A percentile compares a stretch with the other conserved stretches of the same genome.
Conservation (phyloP, 2,329 filamentous ascomycete genomes). For the Volutella citrinella region DNA sequence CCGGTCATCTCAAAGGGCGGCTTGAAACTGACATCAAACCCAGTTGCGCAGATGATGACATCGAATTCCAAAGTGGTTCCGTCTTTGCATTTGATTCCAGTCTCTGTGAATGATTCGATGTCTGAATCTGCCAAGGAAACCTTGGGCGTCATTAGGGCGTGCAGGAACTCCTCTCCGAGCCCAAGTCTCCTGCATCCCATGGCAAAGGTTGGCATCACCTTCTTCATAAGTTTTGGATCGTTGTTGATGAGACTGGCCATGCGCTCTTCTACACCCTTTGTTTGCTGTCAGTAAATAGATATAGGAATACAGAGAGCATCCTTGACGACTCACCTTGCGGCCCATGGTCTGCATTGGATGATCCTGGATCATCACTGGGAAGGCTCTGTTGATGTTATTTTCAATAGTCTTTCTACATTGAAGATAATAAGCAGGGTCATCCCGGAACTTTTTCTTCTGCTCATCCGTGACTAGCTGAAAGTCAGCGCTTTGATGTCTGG, state of each 20-base stretch:
- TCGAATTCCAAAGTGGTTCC: slow-evolving; percentile 12
- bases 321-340: not conserved
- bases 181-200: slow-evolving; percentile 41
- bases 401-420: slow-evolving; percentile 5
- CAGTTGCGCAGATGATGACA: slow-evolving; percentile 11
- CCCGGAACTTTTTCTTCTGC: slow-evolving; percentile 3
- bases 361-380: slow-evolving; percentile 4
- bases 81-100: slow-evolving; percentile 8
- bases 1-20: slow-evolving; percentile 24
- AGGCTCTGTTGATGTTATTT: slow-evolving; percentile 8
- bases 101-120: slow-evolving; percentile 9
- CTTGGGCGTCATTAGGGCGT: slow-evolving; percentile 21
- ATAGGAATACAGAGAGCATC: not conserved
- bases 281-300: not conserved
- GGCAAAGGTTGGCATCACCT: slow-evolving; percentile 37
- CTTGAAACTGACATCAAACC: slow-evolving; percentile 25
- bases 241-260: slow-evolving; percentile 8
- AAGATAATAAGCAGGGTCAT: slow-evolving; percentile 6
- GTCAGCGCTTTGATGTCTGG: fast-evolving
- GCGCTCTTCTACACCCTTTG: slow-evolving; percentile 5
- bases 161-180: slow-evolving; percentile 41
- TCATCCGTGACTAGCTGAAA: slow-evolving; percentile 3
- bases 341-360: slow-evolving; percentile 7
- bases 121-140: slow-evolving; percentile 13
- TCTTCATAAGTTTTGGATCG: slow-evolving; percentile 3